phyloP scores from a whole-genome alignment of 1,284 basidiomycete genomes.

The Cutaneotrichosporon daszewskae region DNA sequence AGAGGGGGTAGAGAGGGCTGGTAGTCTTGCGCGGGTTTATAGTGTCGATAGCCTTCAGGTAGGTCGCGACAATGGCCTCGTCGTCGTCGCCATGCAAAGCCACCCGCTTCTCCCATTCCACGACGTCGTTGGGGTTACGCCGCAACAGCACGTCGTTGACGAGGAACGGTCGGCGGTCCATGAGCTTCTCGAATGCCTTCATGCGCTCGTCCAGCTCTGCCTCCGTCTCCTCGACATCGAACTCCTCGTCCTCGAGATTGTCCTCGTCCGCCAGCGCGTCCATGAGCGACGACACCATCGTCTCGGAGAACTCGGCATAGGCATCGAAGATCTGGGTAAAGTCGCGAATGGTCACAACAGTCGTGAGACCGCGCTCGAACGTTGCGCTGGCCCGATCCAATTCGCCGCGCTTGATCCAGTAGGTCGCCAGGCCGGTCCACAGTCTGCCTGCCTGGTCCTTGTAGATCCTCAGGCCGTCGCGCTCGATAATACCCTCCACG shows the following conservation, averaged over 20 bases:
- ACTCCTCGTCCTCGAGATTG: conserved; percentile 62
- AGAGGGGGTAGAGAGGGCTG: conserved; percentile 83
- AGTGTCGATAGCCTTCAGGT: conserved; percentile 80
- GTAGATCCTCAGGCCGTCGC: conserved; percentile 81
- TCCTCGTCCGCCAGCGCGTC: conserved; percentile 61
- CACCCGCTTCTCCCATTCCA: conserved; percentile 99
- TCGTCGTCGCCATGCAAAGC: conserved; percentile 89
- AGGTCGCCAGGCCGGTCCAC: conserved; percentile 95
- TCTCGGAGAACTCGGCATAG: conserved; percentile 90
- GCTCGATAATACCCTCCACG: conserved; percentile 74
- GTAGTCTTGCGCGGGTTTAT: conserved; percentile 86
- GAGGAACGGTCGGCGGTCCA: conserved; percentile 92
- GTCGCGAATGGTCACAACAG: conserved; percentile 88
- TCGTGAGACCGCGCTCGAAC: conserved; percentile 80
- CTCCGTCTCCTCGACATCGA: conserved; percentile 69
- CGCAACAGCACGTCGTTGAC: conserved; percentile 92
- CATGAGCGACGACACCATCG: conserved; percentile 88
- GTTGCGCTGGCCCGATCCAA: conserved; percentile 81
- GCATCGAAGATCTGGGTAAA: conserved; percentile 98
- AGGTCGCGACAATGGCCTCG: conserved; percentile 89
- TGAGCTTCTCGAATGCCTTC: conserved; percentile 88
- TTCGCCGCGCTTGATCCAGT: conserved; percentile 96
- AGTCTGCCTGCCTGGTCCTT: conserved; percentile 94
- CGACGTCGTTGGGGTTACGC: conserved; percentile 94
- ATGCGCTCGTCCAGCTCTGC: conserved; percentile 80